Conservation (phyloP, 768 basidiomycete species). For the Kwoniella botswanensis region DNA sequence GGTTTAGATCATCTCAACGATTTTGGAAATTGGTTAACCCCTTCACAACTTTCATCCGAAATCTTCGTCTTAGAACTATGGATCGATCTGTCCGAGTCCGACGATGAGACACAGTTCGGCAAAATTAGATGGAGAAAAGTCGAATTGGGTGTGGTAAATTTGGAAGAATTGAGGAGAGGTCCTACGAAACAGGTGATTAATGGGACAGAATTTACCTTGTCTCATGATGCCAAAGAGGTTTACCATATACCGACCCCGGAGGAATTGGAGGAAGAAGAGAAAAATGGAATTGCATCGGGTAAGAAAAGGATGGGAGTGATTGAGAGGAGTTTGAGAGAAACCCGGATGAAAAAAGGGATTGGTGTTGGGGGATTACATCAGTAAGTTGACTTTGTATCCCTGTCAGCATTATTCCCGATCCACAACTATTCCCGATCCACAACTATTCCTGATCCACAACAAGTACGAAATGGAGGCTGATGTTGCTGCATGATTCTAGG, state of each 20-base stretch:
- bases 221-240: conserved; percentile 24
- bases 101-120: conserved; percentile 31
- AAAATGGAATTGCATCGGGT: conserved; percentile 59
- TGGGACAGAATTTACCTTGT: conserved; percentile 44
- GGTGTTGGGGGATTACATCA: conserved; percentile 63
- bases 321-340: conserved; percentile 56
- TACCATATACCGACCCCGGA: conserved; percentile 30
- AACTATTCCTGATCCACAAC: too few species aligned
- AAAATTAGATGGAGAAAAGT: conserved; percentile 29
- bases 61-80: conserved; percentile 63
- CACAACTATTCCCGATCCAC: too few species aligned
- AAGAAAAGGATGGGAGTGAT: conserved; percentile 36
- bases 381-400: conserved; percentile 58
- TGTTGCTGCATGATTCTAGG: conserved; percentile 42
- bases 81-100: conserved; percentile 35
- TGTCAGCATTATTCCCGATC: background rate
- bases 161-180: conserved; percentile 32
- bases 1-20: conserved; percentile 66
- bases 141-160: conserved; percentile 22
- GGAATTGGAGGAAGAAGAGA: conserved; percentile 31
- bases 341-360: conserved; percentile 56
- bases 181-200: conserved; percentile 24
- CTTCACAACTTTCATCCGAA: conserved; percentile 62
- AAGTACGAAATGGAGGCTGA: conserved; percentile 10
- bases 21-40: conserved; percentile 66